These are phyloP conservation scores for Aaosphaeria pasadenensis DNA, from an alignment of 2,329 filamentous ascomycete genomes.

Conservation along the genomic window DNA sequence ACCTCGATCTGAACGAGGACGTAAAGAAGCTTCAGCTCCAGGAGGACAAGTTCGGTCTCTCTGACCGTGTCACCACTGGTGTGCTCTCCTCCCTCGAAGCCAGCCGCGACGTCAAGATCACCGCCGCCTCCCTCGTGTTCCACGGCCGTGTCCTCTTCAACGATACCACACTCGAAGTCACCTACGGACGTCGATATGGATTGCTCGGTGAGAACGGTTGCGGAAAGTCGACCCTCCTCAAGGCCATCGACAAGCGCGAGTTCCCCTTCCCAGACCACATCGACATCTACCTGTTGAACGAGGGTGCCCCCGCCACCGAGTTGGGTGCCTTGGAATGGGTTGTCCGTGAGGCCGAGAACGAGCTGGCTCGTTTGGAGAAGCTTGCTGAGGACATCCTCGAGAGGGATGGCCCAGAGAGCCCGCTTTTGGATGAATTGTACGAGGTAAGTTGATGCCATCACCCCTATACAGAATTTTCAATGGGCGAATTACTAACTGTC, in stretches of 20 bases:
- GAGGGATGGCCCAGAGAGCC: conserved; percentile 86
- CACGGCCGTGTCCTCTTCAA: conserved; percentile 95
- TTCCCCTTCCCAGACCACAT: conserved; percentile 94
- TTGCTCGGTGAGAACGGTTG: conserved; percentile 98
- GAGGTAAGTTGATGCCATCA: conserved; percentile 64
- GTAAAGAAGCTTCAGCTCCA: conserved; percentile 87
- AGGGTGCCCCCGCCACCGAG: conserved; percentile 87
- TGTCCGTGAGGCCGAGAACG: conserved; percentile 86
- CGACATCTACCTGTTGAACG: conserved; percentile 97
- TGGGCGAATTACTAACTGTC: conserved; percentile 1
- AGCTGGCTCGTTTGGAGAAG: conserved; percentile 86
- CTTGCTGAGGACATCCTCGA: conserved; percentile 88
- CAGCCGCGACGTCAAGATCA: conserved; percentile 96
- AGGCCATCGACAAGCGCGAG: conserved; percentile 89
- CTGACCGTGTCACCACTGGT: conserved; percentile 96
- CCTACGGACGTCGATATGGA: conserved; percentile 89
- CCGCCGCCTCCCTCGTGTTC: conserved; percentile 88
- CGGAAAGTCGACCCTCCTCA: conserved; percentile 96
- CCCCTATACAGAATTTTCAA: not conserved
- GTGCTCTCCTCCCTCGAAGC: conserved; percentile 81
- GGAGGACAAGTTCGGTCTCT: conserved; percentile 94
- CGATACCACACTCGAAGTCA: conserved; percentile 90
- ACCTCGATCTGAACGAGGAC: conserved; percentile 66
- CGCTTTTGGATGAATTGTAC: conserved; percentile 88
- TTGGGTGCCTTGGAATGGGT: conserved; percentile 96